Evolutionary conservation across 2,329 filamentous ascomycete genomes (phyloP), one percentile per base, ranked within the genome.

Genomic region (Myotisia sp.): DNA sequence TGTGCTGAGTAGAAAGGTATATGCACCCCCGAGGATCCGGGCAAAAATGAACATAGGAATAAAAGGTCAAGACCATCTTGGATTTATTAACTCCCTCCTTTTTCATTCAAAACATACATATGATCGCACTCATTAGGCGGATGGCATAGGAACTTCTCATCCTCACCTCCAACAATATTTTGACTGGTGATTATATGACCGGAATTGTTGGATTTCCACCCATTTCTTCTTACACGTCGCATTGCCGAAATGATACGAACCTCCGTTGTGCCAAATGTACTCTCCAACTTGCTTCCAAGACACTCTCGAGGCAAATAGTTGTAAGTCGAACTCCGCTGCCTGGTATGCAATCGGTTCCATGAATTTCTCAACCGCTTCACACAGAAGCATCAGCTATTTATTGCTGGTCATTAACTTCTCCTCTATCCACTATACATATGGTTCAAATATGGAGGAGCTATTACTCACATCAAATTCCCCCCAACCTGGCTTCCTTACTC

Each of bases 151-250:
- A n/a, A n/a, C n/a, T n/a, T n/a, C n/a, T n/a, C n/a, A n/a, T n/a
- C n/a, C n/a, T n/a, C n/a, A n/a, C n/a, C n/a, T n/a, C n/a, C n/a
- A n/a, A n/a, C n/a, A n/a, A n/a, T n/a, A n/a, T n/a, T n/a, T n/a
- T n/a, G n/a, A n/a, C n/a, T n/a, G n/a, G n/a, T 40, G 47, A 7
- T 40, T 22, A 3, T 37, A 46, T 12, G 32, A 13, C 6, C 24
- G 22, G 12, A 50, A 39, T 10, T 41, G 40, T 32, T 57, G 45
- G 12, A 67, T 45, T 48, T 72, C 64, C 10, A 59, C 51, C 65
- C 69, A 76, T 54, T 73, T 74, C 54, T 70, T 72, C 51, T 74
- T 73, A 45, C 70, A 74, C 0, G 72, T 75, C 2, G 70, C 64
- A 43, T 71, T 68, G 2, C 70, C 71, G 45, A 75, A 76, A 21